Conservation (phyloP, 2,329 filamentous ascomycete genomes). For the Acarospora socialis region DNA sequence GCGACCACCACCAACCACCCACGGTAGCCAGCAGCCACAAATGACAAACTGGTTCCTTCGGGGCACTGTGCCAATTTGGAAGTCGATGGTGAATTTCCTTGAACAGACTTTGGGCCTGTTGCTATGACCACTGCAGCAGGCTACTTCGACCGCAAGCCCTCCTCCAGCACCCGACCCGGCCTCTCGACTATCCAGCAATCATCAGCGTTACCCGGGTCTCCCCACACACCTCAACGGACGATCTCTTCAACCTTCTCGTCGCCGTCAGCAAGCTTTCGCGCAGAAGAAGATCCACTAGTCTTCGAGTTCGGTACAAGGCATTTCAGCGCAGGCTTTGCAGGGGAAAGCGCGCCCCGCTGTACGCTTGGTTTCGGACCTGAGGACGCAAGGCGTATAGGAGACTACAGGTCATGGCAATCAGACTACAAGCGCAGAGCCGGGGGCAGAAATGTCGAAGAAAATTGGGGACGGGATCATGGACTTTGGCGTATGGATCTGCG, state of each 20-base stretch:
- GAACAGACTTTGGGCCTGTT: no score
- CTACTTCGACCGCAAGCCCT: slow-evolving; percentile 12
- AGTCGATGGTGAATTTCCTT: no score
- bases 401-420: slow-evolving; percentile 58
- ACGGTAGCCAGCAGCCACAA: no score
- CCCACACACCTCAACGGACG: slow-evolving; percentile 46
- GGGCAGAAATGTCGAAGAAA: slow-evolving; percentile 19
- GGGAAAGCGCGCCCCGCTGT: slow-evolving; percentile 62
- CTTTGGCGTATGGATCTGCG: slow-evolving; percentile 68
- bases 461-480: slow-evolving; percentile 41
- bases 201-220: slow-evolving; percentile 29
- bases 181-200: slow-evolving; percentile 13
- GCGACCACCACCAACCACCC: no score
- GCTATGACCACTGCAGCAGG: slow-evolving; percentile 7
- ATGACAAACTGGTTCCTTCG: no score
- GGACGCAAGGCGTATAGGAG: slow-evolving; percentile 61
- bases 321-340: slow-evolving; percentile 72
- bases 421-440: slow-evolving; percentile 36
- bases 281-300: slow-evolving; percentile 73
- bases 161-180: slow-evolving; percentile 9
- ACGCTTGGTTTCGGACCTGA: slow-evolving; percentile 59
- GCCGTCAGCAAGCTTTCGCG: slow-evolving; percentile 41
- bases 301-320: slow-evolving; percentile 70
- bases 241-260: slow-evolving; percentile 44
- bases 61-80: no score